Base-by-base conservation (phyloP, 768 basidiomycete species). In the Psilocybe subaeruginosa region DNA sequence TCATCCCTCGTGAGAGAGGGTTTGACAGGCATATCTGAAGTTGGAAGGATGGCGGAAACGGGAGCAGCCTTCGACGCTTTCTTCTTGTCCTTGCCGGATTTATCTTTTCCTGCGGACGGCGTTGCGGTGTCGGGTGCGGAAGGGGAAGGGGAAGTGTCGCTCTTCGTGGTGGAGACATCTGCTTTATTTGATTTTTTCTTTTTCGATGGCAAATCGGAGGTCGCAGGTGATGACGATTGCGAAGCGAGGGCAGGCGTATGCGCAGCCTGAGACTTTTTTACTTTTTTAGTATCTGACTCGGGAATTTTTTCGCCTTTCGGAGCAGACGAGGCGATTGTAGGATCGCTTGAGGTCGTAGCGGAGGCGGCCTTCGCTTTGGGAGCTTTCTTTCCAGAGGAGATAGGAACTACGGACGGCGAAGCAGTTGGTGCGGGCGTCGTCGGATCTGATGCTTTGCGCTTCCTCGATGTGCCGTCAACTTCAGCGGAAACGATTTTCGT, bases 1-100 rank as follows among this genome's bases (percentile, higher is more conserved):
- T 85, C 85, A 16, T 80, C 77, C 50, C 69, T 76, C 7, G 74
- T 78, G 54, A 82, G 48, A 11, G 72, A 58, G 3, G 67, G 54
- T 11, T 65, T 63, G 11, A 63, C 58, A 46, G 52, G 59, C 56
- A 66, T 67, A 37, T 68, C 66, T 59, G 62, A 39, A 8, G 63
- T 30, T 12, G 66, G 46, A 16, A 67, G 29, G 14, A 61, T 47
- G 16, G 51, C 19, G 33, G 62, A 55, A 41, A 60, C 64, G n/a
- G 43, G 9, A 53, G 33, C 56, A 51, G 47, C 59, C 47, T 62
- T 62, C 9, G 61, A 60, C 12, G 61, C 50, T 45, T 66, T 66
- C 56, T 61, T 68, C 54, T 67, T 64, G 56, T 63, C 56, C 57
- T 63, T 63, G 14, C 50, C 65, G 46, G 65, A 56, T 52, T 59